Evolutionary conservation across 192 early-diverging fungal genomes (phyloP).

Genomic region (Coemansia sp.): DNA sequence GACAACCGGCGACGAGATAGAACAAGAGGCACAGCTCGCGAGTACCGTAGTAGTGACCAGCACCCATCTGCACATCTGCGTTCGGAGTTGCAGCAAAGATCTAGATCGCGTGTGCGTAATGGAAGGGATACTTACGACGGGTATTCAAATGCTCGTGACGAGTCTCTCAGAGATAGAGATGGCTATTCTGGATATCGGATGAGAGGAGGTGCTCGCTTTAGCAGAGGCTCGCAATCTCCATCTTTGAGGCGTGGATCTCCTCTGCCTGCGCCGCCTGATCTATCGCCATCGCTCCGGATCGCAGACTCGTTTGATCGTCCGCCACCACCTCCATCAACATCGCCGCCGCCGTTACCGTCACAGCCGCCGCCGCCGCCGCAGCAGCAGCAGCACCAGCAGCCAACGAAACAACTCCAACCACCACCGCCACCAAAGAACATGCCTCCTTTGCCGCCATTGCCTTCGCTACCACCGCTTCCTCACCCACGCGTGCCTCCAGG

Average conservation of each 20-base stretch:
- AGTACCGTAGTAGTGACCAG: background rate
- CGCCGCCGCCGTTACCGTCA: constrained; percentile 19
- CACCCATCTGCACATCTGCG: constrained; percentile 7
- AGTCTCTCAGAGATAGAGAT: background rate
- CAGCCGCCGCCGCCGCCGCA: constrained; percentile 9
- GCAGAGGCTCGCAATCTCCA: background rate
- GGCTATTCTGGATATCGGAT: background rate
- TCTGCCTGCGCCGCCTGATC: background rate
- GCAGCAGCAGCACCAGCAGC: too few relatives aligned
- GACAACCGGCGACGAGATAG: constrained; percentile 3
- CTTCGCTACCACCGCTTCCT: background rate
- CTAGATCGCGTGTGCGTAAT: background rate
- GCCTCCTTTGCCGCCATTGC: constrained; percentile 18
- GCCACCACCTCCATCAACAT: constrained; percentile 20
- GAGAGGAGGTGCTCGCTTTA: background rate
- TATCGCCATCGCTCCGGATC: constrained; percentile 9
- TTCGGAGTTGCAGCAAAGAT: constrained; percentile 3
- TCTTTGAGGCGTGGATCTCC: background rate
- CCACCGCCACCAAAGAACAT: background rate
- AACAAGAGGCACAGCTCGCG: background rate
- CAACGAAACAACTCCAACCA: too few relatives aligned
- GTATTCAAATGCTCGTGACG: constrained; percentile 8
- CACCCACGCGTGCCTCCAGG: background rate
- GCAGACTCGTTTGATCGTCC: constrained; percentile 6
- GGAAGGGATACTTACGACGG: background rate